Base-by-base conservation (phyloP, 2,329 filamentous ascomycete genomes). In the Colletotrichum shisoi region DNA sequence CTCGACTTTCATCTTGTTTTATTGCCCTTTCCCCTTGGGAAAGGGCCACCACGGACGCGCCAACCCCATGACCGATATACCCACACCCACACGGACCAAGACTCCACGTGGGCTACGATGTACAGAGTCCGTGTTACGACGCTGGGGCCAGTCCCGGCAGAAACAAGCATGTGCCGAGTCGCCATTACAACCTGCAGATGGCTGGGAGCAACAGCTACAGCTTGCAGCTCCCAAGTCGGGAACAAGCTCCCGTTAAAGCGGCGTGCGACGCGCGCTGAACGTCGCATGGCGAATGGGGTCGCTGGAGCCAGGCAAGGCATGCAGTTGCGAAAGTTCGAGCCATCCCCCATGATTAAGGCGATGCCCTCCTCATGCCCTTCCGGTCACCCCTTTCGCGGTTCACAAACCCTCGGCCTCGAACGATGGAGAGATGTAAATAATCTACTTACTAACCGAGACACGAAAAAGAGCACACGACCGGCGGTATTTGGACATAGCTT, bases 141-240 rank as follows among this genome's bases (percentile, higher is more conserved):
- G 61, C 48, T 65, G 54, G 65, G 64, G 54, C 46, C 54, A 67
- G 39, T 68, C 66, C 62, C 62, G 62, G 63, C 62, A 68, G 57
- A 68, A 67, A 67, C 56, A 68, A 67, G 63, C 66, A 68, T 68
- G 66, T 68, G 66, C 66, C 66, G 66, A 57, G 66, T 68, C 62
- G 62, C 62, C 57, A 27, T 68, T 67, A 42, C 63, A 58, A 56
- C 54, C 49, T 68, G 61, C 65, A 64, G 54, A 65, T 45, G 60
- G 65, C 53, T 63, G 53, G 37, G 60, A 27, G 21, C 46, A 31
- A 58, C 54, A 63, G 19, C 60, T 53, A 58, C 57, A 39, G 45
- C 45, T 59, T 53, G n/a, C 51, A 54, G 57, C 51, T 49, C 52
- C 34, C 34, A 15, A 46, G 40, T 51, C 37, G 21, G 24, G 17